Evolutionary conservation across 495 filamentous ascomycete species (phyloP), one percentile per base, ranked within the genome.

Genomic region (Penicillium ucsense): DNA sequence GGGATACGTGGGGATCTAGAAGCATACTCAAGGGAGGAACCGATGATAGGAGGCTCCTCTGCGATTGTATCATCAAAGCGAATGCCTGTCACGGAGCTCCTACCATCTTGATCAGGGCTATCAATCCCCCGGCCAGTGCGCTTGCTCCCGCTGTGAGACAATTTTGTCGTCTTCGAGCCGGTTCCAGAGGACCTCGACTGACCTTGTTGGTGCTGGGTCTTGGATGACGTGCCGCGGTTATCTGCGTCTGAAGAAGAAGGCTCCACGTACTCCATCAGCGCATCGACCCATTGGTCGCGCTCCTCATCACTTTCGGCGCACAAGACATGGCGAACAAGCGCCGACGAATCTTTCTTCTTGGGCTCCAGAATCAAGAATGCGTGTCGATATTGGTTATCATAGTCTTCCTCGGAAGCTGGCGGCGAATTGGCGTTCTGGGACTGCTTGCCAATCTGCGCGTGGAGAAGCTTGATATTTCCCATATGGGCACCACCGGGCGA

Each of bases 241-340:
- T 72, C 72, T 33, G 62, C 67, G 37, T 83, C 81, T 2, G 70
- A 68, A 42, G 81, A 81, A 43, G 75, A 72, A 52, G 75, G 80
- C 52, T 95, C 89, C n/a, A 95, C 88, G 73, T 94, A 92, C 51
- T 87, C 83, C 58, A 97, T 69, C 40, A 98, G 67, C 35, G 86
- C 83, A 37, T 90, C 85, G 3, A 98, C 91, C 92, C 92, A 98
- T 31, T 83, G 74, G 66, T 98, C 92, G 41, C 92, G 79, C 70
- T 98, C 94, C 42, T 76, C 72, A 59, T 98, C 92, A 57, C 85
- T 97, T 66, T 98, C 92, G 4, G 91, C 89, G 57, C 92, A 98
- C 10, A 98, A 69, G 6, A 97, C 88, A 66, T 98, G 92, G 38
- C 90, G 85, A n/a, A 95, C 88, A 37, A 89, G 75, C 53, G 84